Base-by-base conservation (phyloP, 1,284 basidiomycete species). In the Heterobasidion occidentale region DNA sequence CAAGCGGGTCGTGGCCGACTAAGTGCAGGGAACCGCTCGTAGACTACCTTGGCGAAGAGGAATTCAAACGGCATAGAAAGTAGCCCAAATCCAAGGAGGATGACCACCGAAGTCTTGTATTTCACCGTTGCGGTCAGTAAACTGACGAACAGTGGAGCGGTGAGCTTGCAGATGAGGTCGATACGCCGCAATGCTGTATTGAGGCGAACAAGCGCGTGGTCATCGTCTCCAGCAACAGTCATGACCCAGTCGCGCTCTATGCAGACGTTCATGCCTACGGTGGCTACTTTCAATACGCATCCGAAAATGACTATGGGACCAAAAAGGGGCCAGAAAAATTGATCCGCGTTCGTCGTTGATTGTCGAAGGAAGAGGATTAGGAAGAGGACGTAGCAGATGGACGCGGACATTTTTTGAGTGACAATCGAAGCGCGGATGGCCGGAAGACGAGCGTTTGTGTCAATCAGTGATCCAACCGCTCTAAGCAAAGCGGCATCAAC, bases 171-270 rank as follows among this genome's bases (percentile, higher is more conserved):
- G 12, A 80, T 64, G 2, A 84, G 69, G 61, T 83, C 78, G 52
- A 81, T 79, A 9, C 78, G 74, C 5, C 80, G 71, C 54, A 80
- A 68, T 57, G 67, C 70, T 1, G 71, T 71, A 59, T 76, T 76
- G 15, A 76, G 59, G 19, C 59, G 67, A 2, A 69, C 69, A 27
- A 74, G 66, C 15, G 60, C 62, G 1, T 56, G 57, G 56, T 73
- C 64, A 53, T 67, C 64, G 47, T 64, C 63, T 8, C 70, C 63
- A 0, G 74, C 72, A 57, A 80, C 77, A 49, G 70, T 64, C 0
- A 74, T 75, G 0, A 77, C 75, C 80, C 80, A 83, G 58, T 82
- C 80, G n/a, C 80, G 67, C 64, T 83, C 79, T n/a, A 82, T 71
- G 0, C 75, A 74, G 2, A 83, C 75, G 1, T 74, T 73, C 45